Conservation (phyloP, 495 filamentous ascomycete species). For the Arthonia radiata region DNA sequence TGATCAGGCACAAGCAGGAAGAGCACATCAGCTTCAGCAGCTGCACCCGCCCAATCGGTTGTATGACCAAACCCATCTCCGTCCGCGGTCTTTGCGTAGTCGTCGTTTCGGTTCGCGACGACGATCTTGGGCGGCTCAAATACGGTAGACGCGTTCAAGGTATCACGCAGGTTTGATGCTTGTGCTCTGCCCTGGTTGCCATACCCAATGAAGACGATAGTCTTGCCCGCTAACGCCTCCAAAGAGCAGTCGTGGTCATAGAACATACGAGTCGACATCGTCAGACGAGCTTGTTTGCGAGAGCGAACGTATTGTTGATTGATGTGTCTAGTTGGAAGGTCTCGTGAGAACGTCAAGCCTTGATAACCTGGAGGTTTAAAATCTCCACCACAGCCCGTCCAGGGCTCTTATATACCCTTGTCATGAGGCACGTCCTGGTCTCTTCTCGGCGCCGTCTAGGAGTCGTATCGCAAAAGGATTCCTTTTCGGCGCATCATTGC, state of each 20-base stretch:
- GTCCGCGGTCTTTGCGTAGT: conserved; percentile 3
- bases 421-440: too few species aligned
- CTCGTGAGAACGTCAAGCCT: too few species aligned
- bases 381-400: too few species aligned
- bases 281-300: too few species aligned
- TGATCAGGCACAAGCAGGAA: conserved; percentile 7
- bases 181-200: conserved; percentile 6
- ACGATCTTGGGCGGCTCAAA: conserved; percentile 2
- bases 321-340: too few species aligned
- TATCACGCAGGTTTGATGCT: conserved; percentile 3
- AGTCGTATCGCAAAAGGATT: too few species aligned
- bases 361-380: too few species aligned
- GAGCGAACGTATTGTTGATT: too few species aligned
- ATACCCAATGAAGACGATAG: conserved; percentile 6
- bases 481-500: too few species aligned
- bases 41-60: conserved; percentile 4
- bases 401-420: too few species aligned
- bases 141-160: not conserved
- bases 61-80: conserved; percentile 5
- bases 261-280: conserved; percentile 5
- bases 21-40: conserved; percentile 4
- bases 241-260: conserved; percentile 6
- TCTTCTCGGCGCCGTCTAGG: too few species aligned
- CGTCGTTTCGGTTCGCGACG: conserved; percentile 5
- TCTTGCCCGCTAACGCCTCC: conserved; percentile 3